Base-by-base conservation (phyloP, 192 early-diverging fungal genomes). In the Linderina pennispora region DNA sequence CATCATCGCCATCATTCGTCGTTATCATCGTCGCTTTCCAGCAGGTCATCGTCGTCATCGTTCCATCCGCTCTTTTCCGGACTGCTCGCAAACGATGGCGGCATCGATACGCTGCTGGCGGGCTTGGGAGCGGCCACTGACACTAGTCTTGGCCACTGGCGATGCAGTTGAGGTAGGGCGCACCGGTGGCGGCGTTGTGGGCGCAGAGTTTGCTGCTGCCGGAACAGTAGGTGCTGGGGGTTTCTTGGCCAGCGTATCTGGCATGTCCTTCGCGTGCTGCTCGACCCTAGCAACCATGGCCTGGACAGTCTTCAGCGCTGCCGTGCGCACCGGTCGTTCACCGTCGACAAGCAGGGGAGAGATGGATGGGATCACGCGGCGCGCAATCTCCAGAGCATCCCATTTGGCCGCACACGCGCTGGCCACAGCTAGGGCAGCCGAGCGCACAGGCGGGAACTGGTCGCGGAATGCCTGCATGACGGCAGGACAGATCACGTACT, bases 391-490 rank as follows among this genome's bases (percentile, higher is more conserved):
- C 3, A 28, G 41, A 3, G 83, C 68, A 21, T 86, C 79, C 50
- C 51, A 58, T 50, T 85, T 86, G 19, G 68, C 75, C 9, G 89
- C 87, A 18, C 59, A 61, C 0, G 90, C 91, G 7, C 86, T 87
- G 65, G 74, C 39, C 22, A 68, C 42, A 4, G 86, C 92, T 74
- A 92, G 76, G 13, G 87, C 85, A 8, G 96, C 94, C 22, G 85
- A 79, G 9, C 92, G 75, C 3, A 91, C 85, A 35, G 90, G 90
- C 14, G 85, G 80, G 60, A 97, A 97, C 20, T 86, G 84, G 58
- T 98, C 95, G 15, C 84, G 76, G 17, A 97, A 57, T 17, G 85
- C 80, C 14, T 91, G 73, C 18, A 84, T 66, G 38, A 97, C 88
- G 6, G 92, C 90, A 6, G 90, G 85, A 1, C 85, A 79, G 2